Conservation (phyloP, 768 basidiomycete genomes). For the Tricholoma sp. region DNA sequence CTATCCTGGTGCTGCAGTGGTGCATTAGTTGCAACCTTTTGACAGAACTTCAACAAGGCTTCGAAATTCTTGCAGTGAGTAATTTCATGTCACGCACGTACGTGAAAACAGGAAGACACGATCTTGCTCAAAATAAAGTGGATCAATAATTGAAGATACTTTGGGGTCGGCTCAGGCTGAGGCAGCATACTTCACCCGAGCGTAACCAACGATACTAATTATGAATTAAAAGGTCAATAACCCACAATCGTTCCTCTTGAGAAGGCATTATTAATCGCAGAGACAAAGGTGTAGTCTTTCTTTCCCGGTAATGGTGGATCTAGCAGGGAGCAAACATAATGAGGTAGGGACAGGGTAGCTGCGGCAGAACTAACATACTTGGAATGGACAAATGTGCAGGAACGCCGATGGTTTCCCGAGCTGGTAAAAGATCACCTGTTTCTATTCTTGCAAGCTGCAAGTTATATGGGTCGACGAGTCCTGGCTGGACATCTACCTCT, state of each 20-base stretch:
- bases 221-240: not conserved
- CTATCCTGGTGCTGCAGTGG: slow-evolving; percentile 11
- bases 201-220: not conserved
- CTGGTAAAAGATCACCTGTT: slow-evolving; percentile 13
- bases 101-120: slow-evolving; percentile 14
- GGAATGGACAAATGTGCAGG: slow-evolving; percentile 20
- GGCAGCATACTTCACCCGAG: slow-evolving; percentile 18
- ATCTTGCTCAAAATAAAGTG: slow-evolving; percentile 37
- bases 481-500: slow-evolving; percentile 5
- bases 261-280: slow-evolving; percentile 37
- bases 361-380: not conserved
- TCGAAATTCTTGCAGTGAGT: slow-evolving; percentile 12
- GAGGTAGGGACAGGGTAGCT: not conserved
- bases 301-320: slow-evolving; percentile 33
- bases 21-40: slow-evolving; percentile 12
- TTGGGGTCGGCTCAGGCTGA: slow-evolving; percentile 29
- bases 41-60: slow-evolving; percentile 13
- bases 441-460: slow-evolving; percentile 21
- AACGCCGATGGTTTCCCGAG: slow-evolving; percentile 26
- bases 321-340: slow-evolving; percentile 9
- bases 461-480: slow-evolving; percentile 9
- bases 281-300: slow-evolving; percentile 34
- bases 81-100: not conserved
- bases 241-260: slow-evolving; percentile 46
- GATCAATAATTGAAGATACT: slow-evolving; percentile 32